Evolutionary conservation across 108 stramenopile species (phyloP), one percentile per base, ranked within the genome.

Genomic region (Ochromonas danica): DNA sequence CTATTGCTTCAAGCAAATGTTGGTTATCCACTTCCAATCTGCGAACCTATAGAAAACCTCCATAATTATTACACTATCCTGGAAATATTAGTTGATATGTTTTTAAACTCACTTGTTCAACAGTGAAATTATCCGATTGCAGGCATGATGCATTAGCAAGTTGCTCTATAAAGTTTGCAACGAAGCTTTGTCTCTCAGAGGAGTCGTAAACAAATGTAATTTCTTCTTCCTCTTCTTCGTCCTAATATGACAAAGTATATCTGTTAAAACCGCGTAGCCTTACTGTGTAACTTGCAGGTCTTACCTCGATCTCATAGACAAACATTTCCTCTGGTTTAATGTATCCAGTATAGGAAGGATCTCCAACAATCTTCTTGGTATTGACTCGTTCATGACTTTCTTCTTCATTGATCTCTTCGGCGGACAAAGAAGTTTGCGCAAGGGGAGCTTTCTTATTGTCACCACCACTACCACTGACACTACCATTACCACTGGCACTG

Each of bases 401-500:
- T 28, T 30, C 43, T 28, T 27, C 62, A 28, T 65, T 28, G 30
- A 35, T 67, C 25, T 31, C 65, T 25, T 40, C 62, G 3, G 41
- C 82, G 17, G 30, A 10, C 43, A n/a, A 77, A 14, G 71, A 30
- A 60, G 36, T 42, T 36, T 35, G 28, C 28, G 27, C 61, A 1
- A 25, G 36, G 0, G 77, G 42, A 10, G 40, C 75, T 38, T 42
- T 31, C 25, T 81, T 10, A 70, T 41, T 60, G 31, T 0, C 25
- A 27, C 35, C 0, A 14, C 3, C 0, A 39, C 39, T 80, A 42
- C 31, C 14, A 70, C 0, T 0, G 17, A 30, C 80, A 33, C 43
- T n/a, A 31, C 61, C 36, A 25, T 71, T 39, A 1, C 28, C 79
- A 25, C 0, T 42, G 79, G 79, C 80, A 84, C 36, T 38, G 43